Evolutionary conservation across 164 flowering plant species (phyloP).

Genomic region (Euptelea pleiosperma): DNA sequence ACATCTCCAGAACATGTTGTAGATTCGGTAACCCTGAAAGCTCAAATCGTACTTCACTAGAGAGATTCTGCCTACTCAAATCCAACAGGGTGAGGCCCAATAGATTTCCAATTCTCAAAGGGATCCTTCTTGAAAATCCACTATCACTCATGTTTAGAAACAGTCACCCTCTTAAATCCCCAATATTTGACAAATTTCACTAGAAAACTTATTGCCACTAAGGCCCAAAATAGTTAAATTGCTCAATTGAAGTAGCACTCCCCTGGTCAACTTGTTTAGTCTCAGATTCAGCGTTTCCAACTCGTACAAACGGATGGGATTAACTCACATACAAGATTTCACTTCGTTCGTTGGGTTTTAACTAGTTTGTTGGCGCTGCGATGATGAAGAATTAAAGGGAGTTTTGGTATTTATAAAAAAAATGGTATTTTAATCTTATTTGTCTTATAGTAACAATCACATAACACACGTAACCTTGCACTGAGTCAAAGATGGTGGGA

Average conservation of each 20-base stretch:
- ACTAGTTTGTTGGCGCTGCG: too few relatives aligned
- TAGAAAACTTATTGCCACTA: slow-evolving; percentile 48
- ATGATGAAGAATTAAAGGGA: too few relatives aligned
- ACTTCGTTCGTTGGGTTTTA: too few relatives aligned
- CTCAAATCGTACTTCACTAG: slow-evolving; percentile 61
- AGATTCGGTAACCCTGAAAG: slow-evolving; percentile 69
- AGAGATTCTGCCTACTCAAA: slow-evolving; percentile 57
- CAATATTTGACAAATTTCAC: slow-evolving; percentile 36
- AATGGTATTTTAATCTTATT: too few relatives aligned
- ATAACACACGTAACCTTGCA: too few relatives aligned
- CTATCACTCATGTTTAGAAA: slow-evolving; percentile 55
- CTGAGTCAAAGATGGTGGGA: too few relatives aligned
- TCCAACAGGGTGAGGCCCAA: slow-evolving; percentile 47
- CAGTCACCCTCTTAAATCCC: slow-evolving; percentile 33
- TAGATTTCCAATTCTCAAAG: slow-evolving; percentile 46
- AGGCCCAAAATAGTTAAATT: slow-evolving; percentile 49
- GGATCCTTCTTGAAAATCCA: slow-evolving; percentile 57
- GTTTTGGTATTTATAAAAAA: too few relatives aligned
- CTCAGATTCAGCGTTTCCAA: slow-evolving; percentile 49
- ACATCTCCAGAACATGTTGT: slow-evolving; percentile 47
- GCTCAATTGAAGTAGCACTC: slow-evolving; percentile 39
- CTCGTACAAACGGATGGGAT: too few relatives aligned
- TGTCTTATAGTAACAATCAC: too few relatives aligned
- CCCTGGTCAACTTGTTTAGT: slow-evolving; percentile 45
- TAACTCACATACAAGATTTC: too few relatives aligned